Conservation (phyloP, 78 protist genomes). For the Planoprotostelium fungivorum region DNA sequence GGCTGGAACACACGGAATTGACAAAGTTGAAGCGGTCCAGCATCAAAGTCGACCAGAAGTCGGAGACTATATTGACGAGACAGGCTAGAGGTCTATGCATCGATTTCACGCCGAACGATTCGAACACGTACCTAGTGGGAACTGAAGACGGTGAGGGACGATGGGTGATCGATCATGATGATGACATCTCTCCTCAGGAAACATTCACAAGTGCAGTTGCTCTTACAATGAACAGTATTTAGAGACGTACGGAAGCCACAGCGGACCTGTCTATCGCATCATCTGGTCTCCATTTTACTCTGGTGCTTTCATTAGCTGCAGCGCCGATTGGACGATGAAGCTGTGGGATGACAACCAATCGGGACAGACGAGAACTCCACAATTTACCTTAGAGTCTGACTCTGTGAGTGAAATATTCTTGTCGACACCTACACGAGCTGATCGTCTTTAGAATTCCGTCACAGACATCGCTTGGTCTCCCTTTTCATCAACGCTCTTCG, state of each 20-base stretch:
- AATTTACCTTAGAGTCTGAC: not conserved
- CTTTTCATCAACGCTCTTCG: not conserved
- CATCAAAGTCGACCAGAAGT: not conserved
- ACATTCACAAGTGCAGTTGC: slow-evolving; percentile 63
- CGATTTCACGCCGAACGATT: slow-evolving; percentile 30
- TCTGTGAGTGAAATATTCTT: not conserved
- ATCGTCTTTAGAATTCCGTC: not conserved
- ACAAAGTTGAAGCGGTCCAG: not conserved
- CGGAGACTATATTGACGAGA: not conserved
- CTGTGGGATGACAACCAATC: slow-evolving; percentile 8
- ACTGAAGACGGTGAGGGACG: slow-evolving; percentile 69
- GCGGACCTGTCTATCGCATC: slow-evolving; percentile 58
- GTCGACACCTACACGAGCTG: not conserved
- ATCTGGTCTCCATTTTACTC: slow-evolving; percentile 54
- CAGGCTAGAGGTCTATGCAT: slow-evolving; percentile 38
- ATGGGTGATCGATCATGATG: not conserved
- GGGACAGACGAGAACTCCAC: not conserved
- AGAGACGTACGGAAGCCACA: slow-evolving; percentile 44
- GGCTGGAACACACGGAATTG: slow-evolving; percentile 39
- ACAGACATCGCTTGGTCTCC: not conserved
- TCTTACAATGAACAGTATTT: slow-evolving; percentile 74
- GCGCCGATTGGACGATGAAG: slow-evolving; percentile 1
- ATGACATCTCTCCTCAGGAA: not conserved
- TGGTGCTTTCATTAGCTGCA: not conserved
- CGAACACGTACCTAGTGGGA: slow-evolving; percentile 51